Base-by-base conservation (phyloP, 1,284 basidiomycete species). In the Hymenochaete sp. region DNA sequence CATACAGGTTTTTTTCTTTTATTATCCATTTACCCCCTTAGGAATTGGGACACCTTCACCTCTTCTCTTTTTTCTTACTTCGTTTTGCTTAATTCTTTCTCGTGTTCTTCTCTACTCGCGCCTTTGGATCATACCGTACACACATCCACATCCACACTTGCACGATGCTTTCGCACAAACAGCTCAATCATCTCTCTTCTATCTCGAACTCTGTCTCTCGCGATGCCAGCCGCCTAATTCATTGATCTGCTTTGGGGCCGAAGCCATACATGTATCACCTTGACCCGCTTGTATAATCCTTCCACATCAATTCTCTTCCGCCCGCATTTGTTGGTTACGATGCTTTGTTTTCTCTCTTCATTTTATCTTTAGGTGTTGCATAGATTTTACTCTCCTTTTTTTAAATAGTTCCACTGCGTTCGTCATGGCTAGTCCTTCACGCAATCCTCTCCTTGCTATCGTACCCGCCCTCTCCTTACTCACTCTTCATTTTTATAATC, bases 31-130 rank as follows among this genome's bases (percentile, higher is more conserved):
- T 46, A 24, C 24, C 22, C 24, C 8, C 13, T 43, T 42, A 27
- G 14, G 29, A 28, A 29, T 35, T 36, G 38, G 16, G 22, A 8
- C 13, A 25, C 13, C 26, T 18, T 21, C 24, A 11, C 25, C 38
- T 24, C 19, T 28, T 48, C 38, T 43, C 25, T 10, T 36, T 24
- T 36, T 19, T 9, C 9, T 19, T 26, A 25, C 25, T 32, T 32
- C 18, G 26, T 35, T n/a, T 32, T 24, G 26, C 22, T 33, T 37
- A 37, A 42, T 47, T 27, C 36, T 28, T 13, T 24, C 38, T 35
- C 22, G 26, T 22, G n/a, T 22, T 25, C 29, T 37, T 37, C 21
- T 18, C 8, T 10, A 14, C 28, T 31, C 24, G 7, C 6, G n/a
- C n/a, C n/a, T n/a, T n/a, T n/a, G n/a, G n/a, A n/a, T n/a, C n/a